Conservation (phyloP, 192 early-diverging fungal genomes). For the Backusella australiensis region DNA sequence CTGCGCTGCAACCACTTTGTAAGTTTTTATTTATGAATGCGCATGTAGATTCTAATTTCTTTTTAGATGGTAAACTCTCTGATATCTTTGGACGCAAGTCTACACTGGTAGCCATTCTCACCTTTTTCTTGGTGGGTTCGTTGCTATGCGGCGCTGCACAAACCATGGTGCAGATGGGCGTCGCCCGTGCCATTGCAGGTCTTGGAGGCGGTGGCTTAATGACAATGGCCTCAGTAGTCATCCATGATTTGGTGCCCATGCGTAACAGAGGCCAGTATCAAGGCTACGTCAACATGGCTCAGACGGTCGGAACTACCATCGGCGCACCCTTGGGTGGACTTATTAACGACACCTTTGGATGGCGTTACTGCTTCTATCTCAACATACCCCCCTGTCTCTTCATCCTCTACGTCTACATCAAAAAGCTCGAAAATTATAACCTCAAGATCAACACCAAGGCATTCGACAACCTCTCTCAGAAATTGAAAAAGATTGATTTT, state of each 20-base stretch:
- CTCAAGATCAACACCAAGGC: slow-evolving; percentile 21
- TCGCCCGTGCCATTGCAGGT: slow-evolving; percentile 29
- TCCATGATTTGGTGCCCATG: slow-evolving; percentile 64
- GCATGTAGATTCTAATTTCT: background rate
- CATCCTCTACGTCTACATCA: slow-evolving; percentile 53
- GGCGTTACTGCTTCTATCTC: slow-evolving; percentile 83
- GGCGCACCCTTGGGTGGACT: slow-evolving; percentile 87
- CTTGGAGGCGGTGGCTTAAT: slow-evolving; percentile 76
- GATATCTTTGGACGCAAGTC: slow-evolving; percentile 81
- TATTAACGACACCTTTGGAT: slow-evolving; percentile 66
- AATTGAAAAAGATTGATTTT: slow-evolving; percentile 70
- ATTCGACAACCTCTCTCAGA: slow-evolving; percentile 48
- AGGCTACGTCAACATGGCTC: slow-evolving; percentile 32
- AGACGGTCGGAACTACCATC: slow-evolving; percentile 62
- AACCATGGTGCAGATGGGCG: slow-evolving; percentile 37
- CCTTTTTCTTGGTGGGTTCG: slow-evolving; percentile 78
- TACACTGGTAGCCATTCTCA: slow-evolving; percentile 69
- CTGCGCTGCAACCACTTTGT: slow-evolving; percentile 33
- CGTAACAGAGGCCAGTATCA: slow-evolving; percentile 67
- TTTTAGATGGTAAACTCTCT: slow-evolving; percentile 72
- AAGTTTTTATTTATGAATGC: background rate
- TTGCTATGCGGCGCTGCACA: slow-evolving; percentile 43
- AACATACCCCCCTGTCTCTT: slow-evolving; percentile 72
- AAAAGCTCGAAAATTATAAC: slow-evolving; percentile 29
- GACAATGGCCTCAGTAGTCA: slow-evolving; percentile 53